Conservation (phyloP, 495 filamentous ascomycete species). For the Hypoxylon lienhwacheense region DNA sequence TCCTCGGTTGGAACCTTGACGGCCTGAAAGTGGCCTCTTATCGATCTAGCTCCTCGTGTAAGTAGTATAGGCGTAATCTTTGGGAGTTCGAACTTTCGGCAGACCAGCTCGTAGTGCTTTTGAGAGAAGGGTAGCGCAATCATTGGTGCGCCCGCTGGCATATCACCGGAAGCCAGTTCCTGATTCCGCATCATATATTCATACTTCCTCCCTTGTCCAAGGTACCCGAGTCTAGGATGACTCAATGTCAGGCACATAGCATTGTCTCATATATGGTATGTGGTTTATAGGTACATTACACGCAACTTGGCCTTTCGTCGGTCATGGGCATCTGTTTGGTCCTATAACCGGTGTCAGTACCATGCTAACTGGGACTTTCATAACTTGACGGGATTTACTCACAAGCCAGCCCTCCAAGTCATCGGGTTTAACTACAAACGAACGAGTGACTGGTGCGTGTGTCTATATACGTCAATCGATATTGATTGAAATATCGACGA, state of each 20-base stretch:
- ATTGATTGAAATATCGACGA: background rate
- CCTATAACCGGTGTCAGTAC: background rate
- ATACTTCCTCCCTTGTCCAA: background rate
- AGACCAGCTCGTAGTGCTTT: background rate
- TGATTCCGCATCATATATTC: slow-evolving; percentile 7
- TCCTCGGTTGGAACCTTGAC: background rate
- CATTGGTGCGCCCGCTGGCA: background rate
- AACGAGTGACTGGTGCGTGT: background rate
- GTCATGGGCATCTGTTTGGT: background rate
- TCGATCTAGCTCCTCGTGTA: background rate
- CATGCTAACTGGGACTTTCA: background rate
- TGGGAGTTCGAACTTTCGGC: background rate
- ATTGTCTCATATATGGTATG: background rate
- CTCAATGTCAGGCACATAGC: background rate
- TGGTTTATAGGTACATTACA: slow-evolving; percentile 2
- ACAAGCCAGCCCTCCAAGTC: slow-evolving; percentile 3
- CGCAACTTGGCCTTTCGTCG: background rate
- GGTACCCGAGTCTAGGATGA: slow-evolving; percentile 3
- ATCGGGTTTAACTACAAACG: background rate
- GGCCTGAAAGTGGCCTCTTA: slow-evolving; percentile 7
- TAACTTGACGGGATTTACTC: background rate
- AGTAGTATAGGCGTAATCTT: background rate
- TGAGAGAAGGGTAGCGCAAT: slow-evolving; percentile 4
- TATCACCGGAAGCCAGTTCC: background rate
- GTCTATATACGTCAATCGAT: background rate